These are phyloP conservation scores for Lasiosphaeria miniovina DNA, from an alignment of 495 filamentous ascomycete species.

Conservation along the genomic window DNA sequence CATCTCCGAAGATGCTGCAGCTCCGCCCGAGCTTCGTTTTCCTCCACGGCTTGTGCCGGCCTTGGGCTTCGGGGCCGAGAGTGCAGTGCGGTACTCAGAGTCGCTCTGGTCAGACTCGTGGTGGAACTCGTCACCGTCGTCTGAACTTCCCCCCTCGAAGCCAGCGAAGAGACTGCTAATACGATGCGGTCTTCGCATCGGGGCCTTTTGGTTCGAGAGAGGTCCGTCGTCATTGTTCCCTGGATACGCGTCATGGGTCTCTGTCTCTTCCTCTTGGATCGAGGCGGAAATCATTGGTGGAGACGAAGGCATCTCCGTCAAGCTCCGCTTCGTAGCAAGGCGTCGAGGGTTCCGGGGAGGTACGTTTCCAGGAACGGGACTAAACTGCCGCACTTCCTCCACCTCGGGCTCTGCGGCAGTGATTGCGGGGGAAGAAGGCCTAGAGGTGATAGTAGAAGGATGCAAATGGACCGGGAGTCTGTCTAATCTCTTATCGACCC, in stretches of 20 bases:
- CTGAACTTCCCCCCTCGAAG: conserved; percentile 60
- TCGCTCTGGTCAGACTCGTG: conserved; percentile 61
- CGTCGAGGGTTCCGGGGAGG: conserved; percentile 53
- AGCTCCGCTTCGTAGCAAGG: conserved; percentile 42
- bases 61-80: conserved; percentile 57
- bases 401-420: conserved; percentile 20
- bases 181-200: conserved; percentile 65
- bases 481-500: conserved; percentile 68
- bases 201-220: conserved; percentile 57
- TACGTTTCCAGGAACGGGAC: conserved; percentile 47
- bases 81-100: conserved; percentile 60
- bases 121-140: conserved; percentile 55
- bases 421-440: conserved; percentile 48
- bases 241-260: conserved; percentile 65
- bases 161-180: conserved; percentile 85
- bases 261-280: conserved; percentile 41
- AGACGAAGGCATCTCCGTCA: conserved; percentile 47
- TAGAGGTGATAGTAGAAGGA: conserved; percentile 64
- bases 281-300: conserved; percentile 33
- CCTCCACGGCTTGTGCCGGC: conserved; percentile 26
- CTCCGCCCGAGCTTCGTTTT: conserved; percentile 35
- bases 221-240: conserved; percentile 84
- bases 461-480: conserved; percentile 75
- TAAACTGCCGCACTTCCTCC: conserved; percentile 43
- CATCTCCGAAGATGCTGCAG: conserved; percentile 34